These are phyloP conservation scores for Elsinoe fawcettii DNA, from an alignment of 2,329 filamentous ascomycete genomes.

Conservation along the genomic window DNA sequence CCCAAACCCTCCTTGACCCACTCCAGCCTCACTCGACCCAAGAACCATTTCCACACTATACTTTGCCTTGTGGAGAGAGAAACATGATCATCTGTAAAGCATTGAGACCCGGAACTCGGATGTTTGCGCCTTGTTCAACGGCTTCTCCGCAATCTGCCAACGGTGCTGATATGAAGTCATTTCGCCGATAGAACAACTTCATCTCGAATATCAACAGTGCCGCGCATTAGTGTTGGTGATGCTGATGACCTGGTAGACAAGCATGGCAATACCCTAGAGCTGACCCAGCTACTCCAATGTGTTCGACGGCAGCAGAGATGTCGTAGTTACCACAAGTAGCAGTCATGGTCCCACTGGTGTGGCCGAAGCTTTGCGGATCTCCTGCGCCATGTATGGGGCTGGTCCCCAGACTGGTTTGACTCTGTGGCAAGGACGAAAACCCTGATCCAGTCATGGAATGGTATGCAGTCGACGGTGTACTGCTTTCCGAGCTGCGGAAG, in stretches of 20 bases:
- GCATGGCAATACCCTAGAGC: slow-evolving; percentile 16
- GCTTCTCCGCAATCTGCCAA: slow-evolving; percentile 5
- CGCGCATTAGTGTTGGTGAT: not conserved
- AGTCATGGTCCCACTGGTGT: not conserved
- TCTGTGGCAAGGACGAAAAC: not conserved
- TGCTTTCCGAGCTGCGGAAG: slow-evolving; percentile 11
- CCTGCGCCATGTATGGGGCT: not conserved
- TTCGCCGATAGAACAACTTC: not conserved
- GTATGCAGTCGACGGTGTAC: not conserved
- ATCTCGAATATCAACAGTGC: not conserved
- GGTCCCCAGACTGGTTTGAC: not conserved
- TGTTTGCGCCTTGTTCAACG: slow-evolving; percentile 7
- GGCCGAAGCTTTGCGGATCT: not conserved
- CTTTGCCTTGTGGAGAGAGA: not conserved
- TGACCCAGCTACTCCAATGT: slow-evolving; percentile 9
- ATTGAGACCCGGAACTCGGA: slow-evolving; percentile 1
- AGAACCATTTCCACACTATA: not conserved
- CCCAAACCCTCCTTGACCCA: not conserved
- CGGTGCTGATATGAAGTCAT: not conserved
- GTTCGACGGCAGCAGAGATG: slow-evolving; percentile 15
- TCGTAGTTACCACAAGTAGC: slow-evolving; percentile 18
- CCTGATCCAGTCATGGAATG: slow-evolving; percentile 1
- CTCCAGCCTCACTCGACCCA: slow-evolving; percentile 9
- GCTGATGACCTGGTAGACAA: slow-evolving; percentile 6
- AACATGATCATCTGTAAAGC: not conserved